Conservation (phyloP, 2,329 filamentous ascomycete genomes). For the Calonectria ilicicola region DNA sequence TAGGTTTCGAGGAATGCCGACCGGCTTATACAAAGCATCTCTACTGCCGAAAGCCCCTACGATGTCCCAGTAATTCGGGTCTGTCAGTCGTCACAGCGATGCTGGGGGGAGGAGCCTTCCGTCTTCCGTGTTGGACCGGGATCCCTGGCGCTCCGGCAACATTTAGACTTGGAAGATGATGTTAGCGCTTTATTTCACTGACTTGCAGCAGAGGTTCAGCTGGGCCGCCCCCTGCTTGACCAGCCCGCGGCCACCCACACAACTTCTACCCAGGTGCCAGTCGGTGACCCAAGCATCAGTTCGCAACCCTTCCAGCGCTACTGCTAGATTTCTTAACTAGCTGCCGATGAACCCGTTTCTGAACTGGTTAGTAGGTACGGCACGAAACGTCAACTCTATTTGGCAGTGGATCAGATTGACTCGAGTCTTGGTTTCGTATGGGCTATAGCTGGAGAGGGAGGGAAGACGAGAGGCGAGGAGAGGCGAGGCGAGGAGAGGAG, state of each 20-base stretch:
- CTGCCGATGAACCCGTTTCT: background rate
- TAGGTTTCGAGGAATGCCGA: background rate
- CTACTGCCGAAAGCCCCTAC: background rate
- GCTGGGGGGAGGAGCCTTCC: background rate
- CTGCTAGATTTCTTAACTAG: background rate
- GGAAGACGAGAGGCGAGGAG: too few species aligned
- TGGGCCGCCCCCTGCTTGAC: background rate
- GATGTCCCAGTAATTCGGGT: background rate
- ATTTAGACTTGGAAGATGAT: background rate
- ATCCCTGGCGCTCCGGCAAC: background rate
- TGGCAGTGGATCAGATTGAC: background rate
- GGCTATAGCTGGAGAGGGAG: background rate
- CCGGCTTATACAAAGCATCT: background rate
- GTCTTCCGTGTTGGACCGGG: background rate
- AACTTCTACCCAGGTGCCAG: background rate
- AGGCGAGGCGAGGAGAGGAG: too few species aligned
- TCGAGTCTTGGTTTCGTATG: background rate
- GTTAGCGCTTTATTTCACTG: background rate
- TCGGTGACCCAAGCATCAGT: background rate
- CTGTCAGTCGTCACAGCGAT: background rate
- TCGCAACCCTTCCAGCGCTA: background rate
- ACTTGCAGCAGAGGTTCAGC: background rate
- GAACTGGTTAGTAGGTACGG: background rate
- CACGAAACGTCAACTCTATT: background rate
- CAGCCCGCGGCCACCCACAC: background rate